Percentiles rank a stretch among this genome's conserved stretches.
Conservation (phyloP, 148 eudicot species). For the Diospyros lotus region DNA sequence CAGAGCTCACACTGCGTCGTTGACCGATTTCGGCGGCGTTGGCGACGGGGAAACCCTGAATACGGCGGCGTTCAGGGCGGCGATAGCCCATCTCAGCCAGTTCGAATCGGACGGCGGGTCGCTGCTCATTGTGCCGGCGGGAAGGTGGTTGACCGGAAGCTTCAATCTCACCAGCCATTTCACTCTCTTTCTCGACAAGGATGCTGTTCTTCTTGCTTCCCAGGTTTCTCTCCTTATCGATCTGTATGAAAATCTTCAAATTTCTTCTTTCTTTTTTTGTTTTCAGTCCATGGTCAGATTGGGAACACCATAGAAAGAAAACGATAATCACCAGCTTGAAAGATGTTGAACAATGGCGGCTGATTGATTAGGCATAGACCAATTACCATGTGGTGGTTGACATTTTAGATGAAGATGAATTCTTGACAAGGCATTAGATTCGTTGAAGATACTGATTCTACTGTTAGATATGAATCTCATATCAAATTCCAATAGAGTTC, state of each 20-base stretch:
- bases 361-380: no score
- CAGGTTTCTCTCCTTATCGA: constrained; percentile 41
- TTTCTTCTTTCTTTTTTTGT: not conserved
- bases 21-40: constrained; percentile 82
- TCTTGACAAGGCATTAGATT: no score
- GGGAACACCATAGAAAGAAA: not conserved
- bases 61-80: constrained; percentile 68
- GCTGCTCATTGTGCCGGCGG: constrained; percentile 73
- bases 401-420: no score
- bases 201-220: constrained; percentile 91
- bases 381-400: no score
- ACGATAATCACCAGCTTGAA: not conserved
- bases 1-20: constrained; percentile 18
- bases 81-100: constrained; percentile 60
- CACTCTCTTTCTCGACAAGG: constrained; percentile 70
- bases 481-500: no score
- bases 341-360: not conserved
- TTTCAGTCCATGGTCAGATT: no score
- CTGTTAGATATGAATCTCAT: no score
- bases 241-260: no score
- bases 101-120: constrained; percentile 64
- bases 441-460: no score
- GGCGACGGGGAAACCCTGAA: constrained; percentile 79
- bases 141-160: constrained; percentile 91
- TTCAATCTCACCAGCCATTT: constrained; percentile 92